Evolutionary conservation across 495 filamentous ascomycete species (phyloP).

Genomic region (Aspergillus haitiensis): DNA sequence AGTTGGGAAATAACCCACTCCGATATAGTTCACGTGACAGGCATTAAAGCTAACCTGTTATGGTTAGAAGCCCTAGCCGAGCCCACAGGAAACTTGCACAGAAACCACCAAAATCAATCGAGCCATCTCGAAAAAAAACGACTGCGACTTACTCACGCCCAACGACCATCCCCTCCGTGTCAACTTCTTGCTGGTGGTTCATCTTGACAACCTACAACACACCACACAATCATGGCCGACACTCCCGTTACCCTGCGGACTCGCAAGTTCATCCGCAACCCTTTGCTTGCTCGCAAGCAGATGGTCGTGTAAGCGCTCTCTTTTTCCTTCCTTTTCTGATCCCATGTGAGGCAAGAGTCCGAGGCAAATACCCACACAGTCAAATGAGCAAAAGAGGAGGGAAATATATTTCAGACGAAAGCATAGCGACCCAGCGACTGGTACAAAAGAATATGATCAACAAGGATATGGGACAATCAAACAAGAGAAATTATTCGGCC

Average conservation of each 20-base stretch:
- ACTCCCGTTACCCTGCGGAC: constrained; percentile 92
- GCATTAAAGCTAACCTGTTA: constrained; percentile 15
- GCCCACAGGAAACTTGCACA: constrained; percentile 39
- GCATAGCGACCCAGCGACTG: too few species aligned
- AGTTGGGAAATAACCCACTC: constrained; percentile 1
- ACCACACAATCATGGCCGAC: constrained; percentile 80
- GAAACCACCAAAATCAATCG: constrained; percentile 37
- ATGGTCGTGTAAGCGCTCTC: constrained; percentile 92
- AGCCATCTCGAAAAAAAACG: constrained; percentile 32
- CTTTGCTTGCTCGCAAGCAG: constrained; percentile 96
- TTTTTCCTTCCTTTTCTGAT: constrained; percentile 10
- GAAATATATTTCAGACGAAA: too few species aligned
- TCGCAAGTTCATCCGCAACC: constrained; percentile 99
- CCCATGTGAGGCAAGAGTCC: background rate
- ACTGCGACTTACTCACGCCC: constrained; percentile 23
- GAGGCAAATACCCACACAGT: background rate
- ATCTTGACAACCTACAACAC: constrained; percentile 36
- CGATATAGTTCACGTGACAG: background rate
- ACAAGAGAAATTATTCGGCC: too few species aligned
- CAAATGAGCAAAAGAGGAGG: constrained; percentile 19
- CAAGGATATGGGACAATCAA: too few species aligned
- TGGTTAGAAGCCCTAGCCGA: constrained; percentile 47
- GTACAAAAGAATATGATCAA: too few species aligned
- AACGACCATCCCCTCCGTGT: constrained; percentile 21
- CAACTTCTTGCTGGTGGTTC: constrained; percentile 24